phyloP scores from a whole-genome alignment of 2,329 filamentous ascomycete species.

The Dendrostoma leiphaemia region DNA sequence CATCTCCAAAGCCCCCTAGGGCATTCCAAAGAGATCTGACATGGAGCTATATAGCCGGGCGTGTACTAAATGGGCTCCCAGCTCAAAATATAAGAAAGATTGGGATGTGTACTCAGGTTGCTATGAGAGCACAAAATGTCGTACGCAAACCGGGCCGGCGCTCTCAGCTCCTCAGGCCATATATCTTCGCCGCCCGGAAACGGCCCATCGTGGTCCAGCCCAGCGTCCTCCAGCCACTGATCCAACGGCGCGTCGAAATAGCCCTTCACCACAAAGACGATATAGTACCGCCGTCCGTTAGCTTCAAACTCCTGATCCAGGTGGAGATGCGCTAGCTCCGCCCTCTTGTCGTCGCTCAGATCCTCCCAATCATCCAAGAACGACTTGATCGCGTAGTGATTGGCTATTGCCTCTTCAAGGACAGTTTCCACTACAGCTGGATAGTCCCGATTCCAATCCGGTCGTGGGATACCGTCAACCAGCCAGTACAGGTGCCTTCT shows the following conservation, averaged over 20 bases:
- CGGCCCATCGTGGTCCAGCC: neutral
- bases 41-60: no score
- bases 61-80: slow-evolving; percentile 2
- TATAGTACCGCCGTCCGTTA: neutral
- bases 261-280: neutral
- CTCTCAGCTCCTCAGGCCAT: neutral
- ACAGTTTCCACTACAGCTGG: neutral
- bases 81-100: neutral
- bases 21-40: no score
- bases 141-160: neutral
- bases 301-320: neutral
- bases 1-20: no score
- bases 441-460: neutral
- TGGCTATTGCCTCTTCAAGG: neutral
- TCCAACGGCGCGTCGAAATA: neutral
- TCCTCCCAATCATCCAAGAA: neutral
- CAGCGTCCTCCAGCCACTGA: neutral
- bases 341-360: neutral
- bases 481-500: neutral
- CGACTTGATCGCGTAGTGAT: neutral
- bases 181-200: neutral
- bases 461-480: neutral
- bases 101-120: neutral
- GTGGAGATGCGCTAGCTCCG: neutral
- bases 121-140: neutral